Base-by-base conservation (phyloP, 2,329 filamentous ascomycete species). In the Hyphodiscus sp. region DNA sequence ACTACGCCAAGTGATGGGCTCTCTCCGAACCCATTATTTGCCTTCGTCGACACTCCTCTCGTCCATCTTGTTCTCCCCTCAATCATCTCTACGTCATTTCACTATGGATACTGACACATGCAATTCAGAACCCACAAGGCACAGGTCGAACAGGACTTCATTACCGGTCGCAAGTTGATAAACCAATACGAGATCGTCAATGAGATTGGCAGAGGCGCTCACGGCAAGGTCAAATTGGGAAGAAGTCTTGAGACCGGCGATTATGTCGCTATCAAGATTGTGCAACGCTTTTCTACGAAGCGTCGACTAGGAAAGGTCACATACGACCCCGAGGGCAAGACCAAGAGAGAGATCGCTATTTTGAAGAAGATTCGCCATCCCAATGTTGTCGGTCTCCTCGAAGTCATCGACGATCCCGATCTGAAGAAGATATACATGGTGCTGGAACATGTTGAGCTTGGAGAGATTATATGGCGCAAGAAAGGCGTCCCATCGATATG, bases 401-500 rank as follows among this genome's bases (percentile, higher is more conserved):
- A 99, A 73, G 91, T 99, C 65, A 97, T 99, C 64, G 94, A 99
- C 68, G 94, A 99, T 68, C 92, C 92, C 1, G 89, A 91, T 65
- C 83, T 91, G 54, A 94, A 95, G 74, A 99, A 99, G 73, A 96
- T 99, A 58, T 99, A 99, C 73, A 92, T 99, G 73, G 89, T 97
- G 19, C 79, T 99, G 44, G 94, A 99, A 70, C 92, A 92, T 70
- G 91, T 96, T 53, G 90, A 96, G 68, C 80, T 92, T 42, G 92
- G 94, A 49, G 94, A 99, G 72, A 89, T 99, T 53, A 81, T 90
- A 47, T 99, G 94, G 94, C 83, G 94, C 51, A 92, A 87, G 68
- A 90, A 91, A 71, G 92, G 90, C 6, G 77, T 91, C 7, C 87
- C 86, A 52, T 87, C 91, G 65, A 87, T 97, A 59, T 89, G 89